phyloP scores from a whole-genome alignment of 1,284 basidiomycete genomes.

The Sporisorium iseilematis-ciliati region DNA sequence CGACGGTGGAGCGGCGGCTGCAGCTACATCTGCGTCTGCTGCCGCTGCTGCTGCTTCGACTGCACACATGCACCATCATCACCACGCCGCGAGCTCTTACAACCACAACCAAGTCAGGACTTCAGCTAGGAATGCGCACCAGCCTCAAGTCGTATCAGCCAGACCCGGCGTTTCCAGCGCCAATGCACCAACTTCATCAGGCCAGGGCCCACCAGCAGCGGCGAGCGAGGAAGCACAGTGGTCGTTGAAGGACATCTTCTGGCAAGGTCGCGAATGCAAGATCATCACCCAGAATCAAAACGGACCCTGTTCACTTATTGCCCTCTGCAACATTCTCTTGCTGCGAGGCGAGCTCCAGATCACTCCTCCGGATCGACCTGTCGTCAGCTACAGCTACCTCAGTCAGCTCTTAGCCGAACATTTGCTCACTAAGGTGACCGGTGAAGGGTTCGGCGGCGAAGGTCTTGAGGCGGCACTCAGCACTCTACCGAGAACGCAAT shows the following conservation, averaged over 20 bases:
- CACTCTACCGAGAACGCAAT: slow-evolving; percentile 81
- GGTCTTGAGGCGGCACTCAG: slow-evolving; percentile 83
- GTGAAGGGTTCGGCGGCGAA: slow-evolving; percentile 28
- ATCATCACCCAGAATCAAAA: slow-evolving; percentile 72
- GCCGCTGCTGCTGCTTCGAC: slow-evolving; percentile 12
- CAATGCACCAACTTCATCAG: neutral
- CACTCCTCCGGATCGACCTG: slow-evolving; percentile 75
- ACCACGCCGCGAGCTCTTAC: neutral
- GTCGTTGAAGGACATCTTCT: slow-evolving; percentile 59
- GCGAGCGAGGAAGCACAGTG: slow-evolving; percentile 58
- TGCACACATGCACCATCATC: slow-evolving; percentile 9
- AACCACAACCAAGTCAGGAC: neutral
- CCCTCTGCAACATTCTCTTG: slow-evolving; percentile 73
- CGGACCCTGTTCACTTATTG: slow-evolving; percentile 87
- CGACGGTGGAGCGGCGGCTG: slow-evolving; percentile 9
- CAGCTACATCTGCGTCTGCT: slow-evolving; percentile 8
- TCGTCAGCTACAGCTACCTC: slow-evolving; percentile 85
- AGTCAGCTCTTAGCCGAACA: slow-evolving; percentile 85
- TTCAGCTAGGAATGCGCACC: neutral
- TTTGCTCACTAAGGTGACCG: slow-evolving; percentile 74
- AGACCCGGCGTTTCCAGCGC: neutral
- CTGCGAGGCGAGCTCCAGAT: slow-evolving; percentile 50
- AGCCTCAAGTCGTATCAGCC: slow-evolving; percentile 1
- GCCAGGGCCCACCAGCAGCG: neutral
- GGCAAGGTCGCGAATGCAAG: slow-evolving; percentile 52